These are phyloP conservation scores for Eucalyptus erythrocorys DNA, from an alignment of 345 rosid genomes.

Conservation along the genomic window DNA sequence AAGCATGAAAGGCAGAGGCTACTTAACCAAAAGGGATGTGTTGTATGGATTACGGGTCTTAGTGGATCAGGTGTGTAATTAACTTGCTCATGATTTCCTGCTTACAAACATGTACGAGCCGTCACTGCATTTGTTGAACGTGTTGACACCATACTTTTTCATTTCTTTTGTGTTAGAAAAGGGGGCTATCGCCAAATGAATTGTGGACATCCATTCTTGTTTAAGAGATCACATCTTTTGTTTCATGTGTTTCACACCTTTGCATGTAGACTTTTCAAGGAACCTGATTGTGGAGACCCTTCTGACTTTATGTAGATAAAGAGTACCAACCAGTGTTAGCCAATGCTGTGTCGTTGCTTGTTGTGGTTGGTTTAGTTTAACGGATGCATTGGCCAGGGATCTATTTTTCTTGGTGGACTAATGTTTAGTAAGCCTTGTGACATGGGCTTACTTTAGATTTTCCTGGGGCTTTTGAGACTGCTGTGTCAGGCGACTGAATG, in stretches of 20 bases:
- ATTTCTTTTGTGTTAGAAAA: not conserved
- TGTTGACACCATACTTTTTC: not conserved
- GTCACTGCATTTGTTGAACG: not conserved
- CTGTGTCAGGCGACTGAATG: not conserved
- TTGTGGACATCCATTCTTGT: not conserved
- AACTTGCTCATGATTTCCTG: not conserved
- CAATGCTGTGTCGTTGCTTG: not conserved
- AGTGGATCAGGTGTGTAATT: slow-evolving; percentile 75
- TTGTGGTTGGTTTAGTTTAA: not conserved
- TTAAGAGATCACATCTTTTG: not conserved
- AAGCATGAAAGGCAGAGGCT: slow-evolving; percentile 68
- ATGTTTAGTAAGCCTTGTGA: not conserved
- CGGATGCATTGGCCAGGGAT: not conserved
- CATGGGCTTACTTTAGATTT: not conserved
- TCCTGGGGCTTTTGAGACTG: not conserved
- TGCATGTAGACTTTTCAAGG: not conserved
- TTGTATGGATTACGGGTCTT: slow-evolving; percentile 94
- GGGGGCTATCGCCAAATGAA: not conserved
- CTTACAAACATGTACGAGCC: not conserved
- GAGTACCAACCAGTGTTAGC: not conserved
- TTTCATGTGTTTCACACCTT: not conserved
- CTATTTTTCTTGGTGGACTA: not conserved
- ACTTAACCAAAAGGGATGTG: slow-evolving; percentile 79
- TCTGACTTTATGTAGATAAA: not conserved
- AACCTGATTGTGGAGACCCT: not conserved